Conservation (phyloP, 2,329 filamentous ascomycete species). For the Paecilomyces variotii region DNA sequence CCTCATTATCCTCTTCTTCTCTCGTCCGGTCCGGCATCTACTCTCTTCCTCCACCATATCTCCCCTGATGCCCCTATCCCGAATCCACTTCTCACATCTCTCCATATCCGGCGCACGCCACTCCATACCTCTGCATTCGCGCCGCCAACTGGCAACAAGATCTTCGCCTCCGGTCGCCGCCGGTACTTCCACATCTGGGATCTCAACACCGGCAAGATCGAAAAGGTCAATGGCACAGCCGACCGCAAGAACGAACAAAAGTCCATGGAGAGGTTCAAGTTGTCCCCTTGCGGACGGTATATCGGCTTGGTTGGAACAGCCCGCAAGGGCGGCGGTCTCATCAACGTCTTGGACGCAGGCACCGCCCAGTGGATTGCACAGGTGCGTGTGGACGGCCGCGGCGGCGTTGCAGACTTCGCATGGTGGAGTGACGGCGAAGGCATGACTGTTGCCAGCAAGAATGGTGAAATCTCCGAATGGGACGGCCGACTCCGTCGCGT, state of each 20-base stretch:
- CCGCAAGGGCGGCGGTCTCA: conserved; percentile 75
- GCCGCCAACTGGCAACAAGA: conserved; percentile 61
- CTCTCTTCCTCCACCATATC: conserved; percentile 83
- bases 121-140: conserved; percentile 77
- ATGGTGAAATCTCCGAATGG: conserved; percentile 88
- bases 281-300: conserved; percentile 78
- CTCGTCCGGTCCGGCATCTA: conserved; percentile 77
- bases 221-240: conserved; percentile 70
- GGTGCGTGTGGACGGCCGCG: conserved; percentile 69
- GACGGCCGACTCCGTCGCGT: conserved; percentile 61
- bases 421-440: conserved; percentile 88
- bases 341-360: conserved; percentile 73
- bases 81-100: conserved; percentile 82
- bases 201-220: conserved; percentile 68
- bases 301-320: conserved; percentile 75
- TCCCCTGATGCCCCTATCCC: conserved; percentile 67
- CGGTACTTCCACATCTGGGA: conserved; percentile 95
- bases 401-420: conserved; percentile 80
- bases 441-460: conserved; percentile 73
- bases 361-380: conserved; percentile 85
- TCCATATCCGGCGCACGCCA: conserved; percentile 79
- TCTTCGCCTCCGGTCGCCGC: conserved; percentile 81
- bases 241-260: conserved; percentile 69
- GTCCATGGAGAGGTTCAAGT: conserved; percentile 82
- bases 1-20: conserved; percentile 80